Percentiles rank a stretch among this genome's conserved stretches.
Conservation (phyloP, 371 early-diverging fungal genomes). For the Rhizomucor pusillus region DNA sequence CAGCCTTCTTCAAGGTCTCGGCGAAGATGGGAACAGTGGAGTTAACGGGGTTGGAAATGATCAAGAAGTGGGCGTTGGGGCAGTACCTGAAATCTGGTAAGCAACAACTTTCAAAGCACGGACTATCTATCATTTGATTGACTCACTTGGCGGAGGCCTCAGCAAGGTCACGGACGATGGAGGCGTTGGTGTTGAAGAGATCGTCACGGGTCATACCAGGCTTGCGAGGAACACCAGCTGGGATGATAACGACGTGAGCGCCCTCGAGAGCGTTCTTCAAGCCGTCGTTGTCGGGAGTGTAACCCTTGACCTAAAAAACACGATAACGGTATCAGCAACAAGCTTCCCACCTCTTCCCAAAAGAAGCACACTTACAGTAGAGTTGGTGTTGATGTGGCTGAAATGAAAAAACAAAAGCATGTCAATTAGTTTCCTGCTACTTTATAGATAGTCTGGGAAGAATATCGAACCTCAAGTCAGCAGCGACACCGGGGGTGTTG, state of each 20-base stretch:
- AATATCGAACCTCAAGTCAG: conserved; percentile 77
- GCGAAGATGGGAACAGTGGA: conserved; percentile 98
- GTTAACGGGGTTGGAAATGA: conserved; percentile 99
- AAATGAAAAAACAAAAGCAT: not conserved
- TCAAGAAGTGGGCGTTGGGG: conserved; percentile 93
- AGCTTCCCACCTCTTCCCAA: not conserved
- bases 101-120: not conserved
- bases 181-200: conserved; percentile 97
- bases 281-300: conserved; percentile 80
- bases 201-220: conserved; percentile 99
- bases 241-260: conserved; percentile 79
- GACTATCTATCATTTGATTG: not conserved
- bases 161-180: conserved; percentile 91
- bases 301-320: conserved; percentile 73
- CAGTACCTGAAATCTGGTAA: conserved; percentile 57
- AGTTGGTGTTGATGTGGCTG: conserved; percentile 92
- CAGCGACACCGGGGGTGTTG: conserved; percentile 97
- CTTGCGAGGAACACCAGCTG: conserved; percentile 99
- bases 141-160: conserved; percentile 57
- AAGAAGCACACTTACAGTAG: conserved; percentile 54
- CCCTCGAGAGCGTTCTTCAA: conserved; percentile 86
- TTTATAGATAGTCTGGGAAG: not conserved
- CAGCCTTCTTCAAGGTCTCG: conserved; percentile 93
- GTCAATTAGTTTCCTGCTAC: not conserved
- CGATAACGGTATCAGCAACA: conserved; percentile 3